Conservation (phyloP, 2,329 filamentous ascomycete species). For the Conoideocrella luteorostrata region DNA sequence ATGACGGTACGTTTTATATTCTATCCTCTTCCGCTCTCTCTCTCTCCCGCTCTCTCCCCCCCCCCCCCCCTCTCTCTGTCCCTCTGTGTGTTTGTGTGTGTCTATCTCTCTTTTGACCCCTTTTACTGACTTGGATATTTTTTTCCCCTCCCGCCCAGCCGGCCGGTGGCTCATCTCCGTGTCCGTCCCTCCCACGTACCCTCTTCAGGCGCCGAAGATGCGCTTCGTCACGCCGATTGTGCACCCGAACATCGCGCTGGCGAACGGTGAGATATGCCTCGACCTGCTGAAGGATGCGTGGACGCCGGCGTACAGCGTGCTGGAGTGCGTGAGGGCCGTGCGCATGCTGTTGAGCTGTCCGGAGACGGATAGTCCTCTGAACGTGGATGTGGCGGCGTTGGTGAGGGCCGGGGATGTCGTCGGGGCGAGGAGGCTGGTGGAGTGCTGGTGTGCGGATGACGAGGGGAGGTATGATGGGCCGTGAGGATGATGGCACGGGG, state of each 20-base stretch:
- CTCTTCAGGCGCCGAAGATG: slow-evolving; percentile 69
- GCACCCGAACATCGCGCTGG: slow-evolving; percentile 68
- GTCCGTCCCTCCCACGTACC: slow-evolving; percentile 70
- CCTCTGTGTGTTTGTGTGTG: too few species aligned
- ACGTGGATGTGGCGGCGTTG: slow-evolving; percentile 70
- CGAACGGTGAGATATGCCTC: slow-evolving; percentile 86
- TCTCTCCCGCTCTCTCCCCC: not conserved
- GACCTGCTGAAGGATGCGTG: slow-evolving; percentile 75
- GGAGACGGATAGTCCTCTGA: slow-evolving; percentile 68
- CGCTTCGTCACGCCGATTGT: slow-evolving; percentile 77
- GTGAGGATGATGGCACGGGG: slow-evolving; percentile 13
- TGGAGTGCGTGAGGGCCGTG: slow-evolving; percentile 65
- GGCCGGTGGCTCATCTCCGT: slow-evolving; percentile 83
- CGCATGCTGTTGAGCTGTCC: slow-evolving; percentile 59
- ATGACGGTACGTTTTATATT: slow-evolving; percentile 40
- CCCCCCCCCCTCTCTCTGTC: not conserved
- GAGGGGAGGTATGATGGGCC: slow-evolving; percentile 30
- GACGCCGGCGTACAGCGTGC: slow-evolving; percentile 80
- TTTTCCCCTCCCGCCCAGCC: slow-evolving; percentile 29
- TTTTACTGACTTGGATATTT: not conserved
- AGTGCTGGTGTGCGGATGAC: slow-evolving; percentile 55
- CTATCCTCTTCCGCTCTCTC: not conserved
- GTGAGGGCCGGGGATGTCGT: slow-evolving; percentile 61
- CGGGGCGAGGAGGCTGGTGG: slow-evolving; percentile 62
- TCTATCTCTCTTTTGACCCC: too few species aligned